A percentile compares a stretch with the other conserved stretches of the same genome.
phyloP scores from a whole-genome alignment of 1,284 basidiomycete species.

The Singerocomus inundabilis region DNA sequence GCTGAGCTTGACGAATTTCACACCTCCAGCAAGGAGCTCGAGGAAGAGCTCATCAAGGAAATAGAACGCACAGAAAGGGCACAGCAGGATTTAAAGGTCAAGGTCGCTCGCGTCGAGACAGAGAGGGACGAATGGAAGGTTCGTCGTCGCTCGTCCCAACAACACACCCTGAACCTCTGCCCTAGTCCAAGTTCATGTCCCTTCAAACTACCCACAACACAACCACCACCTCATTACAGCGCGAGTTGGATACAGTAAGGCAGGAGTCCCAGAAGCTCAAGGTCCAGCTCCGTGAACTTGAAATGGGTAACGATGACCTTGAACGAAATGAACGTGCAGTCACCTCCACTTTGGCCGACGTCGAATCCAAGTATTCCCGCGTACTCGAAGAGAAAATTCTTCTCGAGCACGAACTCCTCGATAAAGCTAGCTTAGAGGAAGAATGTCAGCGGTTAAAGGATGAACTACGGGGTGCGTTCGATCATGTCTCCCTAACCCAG shows the following conservation, averaged over 20 bases:
- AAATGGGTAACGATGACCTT: conserved; percentile 95
- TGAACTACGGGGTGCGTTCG: conserved; percentile 78
- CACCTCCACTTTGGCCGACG: conserved; percentile 86
- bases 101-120: conserved; percentile 68
- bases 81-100: conserved; percentile 78
- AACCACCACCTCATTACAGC: conserved; percentile 80
- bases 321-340: conserved; percentile 92
- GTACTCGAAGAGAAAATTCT: conserved; percentile 96
- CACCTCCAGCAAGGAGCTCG: conserved; percentile 86
- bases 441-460: conserved; percentile 91
- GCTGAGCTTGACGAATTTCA: conserved; percentile 92
- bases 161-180: conserved; percentile 10
- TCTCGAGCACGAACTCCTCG: conserved; percentile 94
- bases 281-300: conserved; percentile 82
- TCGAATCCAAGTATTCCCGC: conserved; percentile 88
- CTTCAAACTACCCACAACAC: conserved; percentile 89
- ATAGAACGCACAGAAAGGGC: conserved; percentile 84
- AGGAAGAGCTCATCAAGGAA: conserved; percentile 90
- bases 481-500: conserved; percentile 7
- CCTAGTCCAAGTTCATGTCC: conserved; percentile 81
- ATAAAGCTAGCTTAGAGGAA: conserved; percentile 88
- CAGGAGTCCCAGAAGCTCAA: conserved; percentile 80
- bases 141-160: conserved; percentile 10
- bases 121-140: conserved; percentile 96
- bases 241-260: conserved; percentile 82